These are phyloP conservation scores for Gossypioides kirkii DNA, from an alignment of 345 rosid species.

Conservation along the genomic window DNA sequence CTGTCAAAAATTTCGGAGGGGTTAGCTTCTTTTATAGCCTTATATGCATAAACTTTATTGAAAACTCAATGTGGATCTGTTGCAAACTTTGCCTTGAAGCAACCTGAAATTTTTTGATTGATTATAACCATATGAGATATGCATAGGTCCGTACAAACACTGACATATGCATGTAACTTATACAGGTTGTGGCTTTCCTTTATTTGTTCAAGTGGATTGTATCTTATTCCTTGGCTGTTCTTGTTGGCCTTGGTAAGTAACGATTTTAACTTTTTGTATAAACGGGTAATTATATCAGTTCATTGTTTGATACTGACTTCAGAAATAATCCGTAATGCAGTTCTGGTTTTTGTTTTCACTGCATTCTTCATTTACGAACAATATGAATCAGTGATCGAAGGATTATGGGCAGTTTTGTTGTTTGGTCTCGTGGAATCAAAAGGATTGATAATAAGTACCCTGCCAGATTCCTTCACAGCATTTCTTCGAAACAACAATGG, in stretches of 20 bases:
- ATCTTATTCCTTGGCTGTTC: constrained; percentile 31
- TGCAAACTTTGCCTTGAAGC: background rate
- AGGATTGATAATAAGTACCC: constrained; percentile 27
- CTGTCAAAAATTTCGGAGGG: background rate
- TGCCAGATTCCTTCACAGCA: constrained; percentile 24
- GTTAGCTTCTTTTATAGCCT: background rate
- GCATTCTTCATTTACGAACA: constrained; percentile 78
- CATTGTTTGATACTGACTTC: constrained; percentile 14
- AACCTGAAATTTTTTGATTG: background rate
- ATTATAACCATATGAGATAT: background rate
- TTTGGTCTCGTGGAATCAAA: constrained; percentile 24
- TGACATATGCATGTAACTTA: background rate
- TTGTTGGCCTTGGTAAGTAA: constrained; percentile 48
- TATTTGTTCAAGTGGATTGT: constrained; percentile 42
- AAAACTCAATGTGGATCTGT: background rate
- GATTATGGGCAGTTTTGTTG: constrained; percentile 28
- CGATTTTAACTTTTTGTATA: background rate
- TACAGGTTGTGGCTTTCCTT: constrained; percentile 43
- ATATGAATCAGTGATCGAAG: constrained; percentile 63
- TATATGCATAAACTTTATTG: background rate
- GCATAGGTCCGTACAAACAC: background rate
- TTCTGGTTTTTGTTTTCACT: constrained; percentile 57
- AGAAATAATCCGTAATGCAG: constrained; percentile 35
- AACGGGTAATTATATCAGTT: background rate
- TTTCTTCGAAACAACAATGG: constrained; percentile 16